These are phyloP conservation scores for Chenopodium berlandieri DNA, from an alignment of 148 eudicot genomes.

Conservation along the genomic window DNA sequence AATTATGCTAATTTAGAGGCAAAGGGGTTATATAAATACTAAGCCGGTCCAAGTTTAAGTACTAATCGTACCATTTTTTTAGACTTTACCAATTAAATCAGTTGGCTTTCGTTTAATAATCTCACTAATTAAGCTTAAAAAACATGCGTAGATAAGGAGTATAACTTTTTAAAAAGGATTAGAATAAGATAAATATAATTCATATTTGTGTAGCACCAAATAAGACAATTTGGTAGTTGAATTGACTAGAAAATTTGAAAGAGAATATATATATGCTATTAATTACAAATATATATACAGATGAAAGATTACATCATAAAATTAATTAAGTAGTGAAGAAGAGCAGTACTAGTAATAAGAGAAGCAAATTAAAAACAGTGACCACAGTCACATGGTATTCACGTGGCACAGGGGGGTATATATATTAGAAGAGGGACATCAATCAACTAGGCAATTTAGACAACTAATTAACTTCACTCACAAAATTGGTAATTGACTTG, in stretches of 20 bases:
- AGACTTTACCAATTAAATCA: too few relatives aligned
- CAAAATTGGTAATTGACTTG: background rate
- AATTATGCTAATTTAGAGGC: too few relatives aligned
- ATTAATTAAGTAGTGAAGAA: constrained; percentile 8
- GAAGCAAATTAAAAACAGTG: constrained; percentile 14
- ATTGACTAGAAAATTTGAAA: background rate
- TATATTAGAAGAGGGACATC: constrained; percentile 14
- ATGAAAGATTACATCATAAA: constrained; percentile 16
- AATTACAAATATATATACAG: background rate
- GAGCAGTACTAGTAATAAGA: constrained; percentile 4
- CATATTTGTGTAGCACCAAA: too few relatives aligned
- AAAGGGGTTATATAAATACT: too few relatives aligned
- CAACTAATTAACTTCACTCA: background rate
- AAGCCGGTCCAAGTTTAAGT: too few relatives aligned
- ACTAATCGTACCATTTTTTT: too few relatives aligned
- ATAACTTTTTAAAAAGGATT: too few relatives aligned
- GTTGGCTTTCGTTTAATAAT: too few relatives aligned
- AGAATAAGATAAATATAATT: too few relatives aligned
- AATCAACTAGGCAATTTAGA: constrained; percentile 17
- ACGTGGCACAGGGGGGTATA: constrained; percentile 23
- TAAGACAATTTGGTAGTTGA: background rate
- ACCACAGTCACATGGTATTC: constrained; percentile 35
- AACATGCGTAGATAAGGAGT: too few relatives aligned
- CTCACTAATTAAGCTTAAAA: too few relatives aligned
- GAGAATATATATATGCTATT: background rate